Base-by-base conservation (phyloP, 306 rosid species). In the Quillaja saponaria region DNA sequence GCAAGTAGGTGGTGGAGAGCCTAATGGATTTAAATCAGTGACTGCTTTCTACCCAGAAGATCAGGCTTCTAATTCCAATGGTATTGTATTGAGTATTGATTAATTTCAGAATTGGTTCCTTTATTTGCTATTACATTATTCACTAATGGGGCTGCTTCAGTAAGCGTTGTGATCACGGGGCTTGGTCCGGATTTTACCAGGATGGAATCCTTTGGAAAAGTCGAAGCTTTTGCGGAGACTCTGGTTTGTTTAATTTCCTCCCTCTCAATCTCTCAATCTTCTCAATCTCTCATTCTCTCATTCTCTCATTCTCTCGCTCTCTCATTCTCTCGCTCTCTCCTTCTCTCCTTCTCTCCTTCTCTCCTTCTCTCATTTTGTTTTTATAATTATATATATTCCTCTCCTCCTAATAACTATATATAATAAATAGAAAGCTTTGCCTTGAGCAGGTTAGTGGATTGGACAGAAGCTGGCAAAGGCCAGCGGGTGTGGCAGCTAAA, bases 131-230 rank as follows among this genome's bases (percentile, higher is more conserved):
- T n/a, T 46, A n/a, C 12, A 8, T 46, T 11, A 28, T n/a, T 45
- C 1, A 16, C 28, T 14, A 58, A 45, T 6, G 64, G 50, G 49
- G 63, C n/a, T 74, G 68, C 54, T 62, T 39, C 71, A 88, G 96
- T 88, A 46, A 91, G 88, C 54, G 84, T 91, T 49, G 87, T 76
- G 38, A 88, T 91, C 58, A 84, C 98, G 19, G 96, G 95, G 51
- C 63, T 91, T 18, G 96, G 98, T 67, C 83, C 98, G 6, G 98
- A 91, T 77, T 91, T 78, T 67, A 91, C 98, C 17, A 77, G 68
- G 83, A 88, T 91, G 84, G 98, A 88, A 84, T 91, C 97, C 6
- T 86, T 88, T 60, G 97, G 97, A 48, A 88, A 91, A 78, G 97
- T 91, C 13, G 96, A 91, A 1, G 97, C 78, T 44, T 91, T 91